Evolutionary conservation across 2,329 filamentous ascomycete species (phyloP), one percentile per base, ranked within the genome.

Genomic region (Colletotrichum salicis): DNA sequence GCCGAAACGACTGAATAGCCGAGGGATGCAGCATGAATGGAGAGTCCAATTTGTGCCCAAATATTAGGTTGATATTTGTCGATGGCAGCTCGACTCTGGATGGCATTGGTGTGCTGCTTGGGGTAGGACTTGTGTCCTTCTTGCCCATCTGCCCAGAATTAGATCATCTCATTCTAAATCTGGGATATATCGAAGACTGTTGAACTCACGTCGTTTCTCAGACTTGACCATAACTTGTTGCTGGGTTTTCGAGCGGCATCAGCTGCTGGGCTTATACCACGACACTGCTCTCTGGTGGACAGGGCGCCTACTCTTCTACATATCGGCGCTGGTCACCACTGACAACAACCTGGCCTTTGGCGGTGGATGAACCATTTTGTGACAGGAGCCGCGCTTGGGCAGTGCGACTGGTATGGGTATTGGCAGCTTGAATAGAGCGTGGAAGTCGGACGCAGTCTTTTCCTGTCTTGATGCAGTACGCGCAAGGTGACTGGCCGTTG

Each of bases 381-480:
- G 67, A 33, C 5, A 19, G 19, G n/a, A 35, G 27, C 13, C 56
- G 67, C 15, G 33, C 10, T 4, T 48, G n/a, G 4, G 22, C 11
- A 15, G 8, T 37, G 13, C 24, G 8, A 13, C 33, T 10, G 22
- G 27, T 60, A 24, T 37, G 58, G 37, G 12, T 10, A 51, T 48
- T 51, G 1, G 58, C 15, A 8, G 37, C 7, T 6, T 22, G 37
- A 3, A 22, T 5, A 51, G 24, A 19, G 27, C 13, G 24, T 33
- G 55, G 1, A 5, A 29, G 48, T 19, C 63, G 55, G 3, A 68
- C 11, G 29, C 68, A 63, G 7, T 68, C 52, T 35, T 58, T 63
- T 29, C 79, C 76, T 60, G 89, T 88, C 84, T 89, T 90, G 75
- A 86, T 80, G 74, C 88, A 90, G 75, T 90, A 90, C 70, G 87